A percentile compares a stretch with the other conserved stretches of the same genome.
phyloP scores from a whole-genome alignment of 108 stramenopile species.

The Pseudonitzschia delicatissima region DNA sequence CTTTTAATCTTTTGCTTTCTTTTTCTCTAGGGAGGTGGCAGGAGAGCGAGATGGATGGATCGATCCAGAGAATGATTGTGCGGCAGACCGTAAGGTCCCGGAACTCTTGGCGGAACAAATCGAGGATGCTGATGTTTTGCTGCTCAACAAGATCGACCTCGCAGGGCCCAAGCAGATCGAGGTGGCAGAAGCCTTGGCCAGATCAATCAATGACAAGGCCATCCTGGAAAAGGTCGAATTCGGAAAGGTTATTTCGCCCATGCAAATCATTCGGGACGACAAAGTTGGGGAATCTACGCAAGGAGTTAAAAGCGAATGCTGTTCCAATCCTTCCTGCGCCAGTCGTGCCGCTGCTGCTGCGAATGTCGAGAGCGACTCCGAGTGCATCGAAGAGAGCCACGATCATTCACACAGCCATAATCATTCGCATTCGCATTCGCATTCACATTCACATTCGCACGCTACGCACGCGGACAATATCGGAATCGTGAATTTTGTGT shows the following conservation, averaged over 20 bases:
- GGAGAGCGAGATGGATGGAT: slow-evolving; percentile 65
- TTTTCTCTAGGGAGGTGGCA: slow-evolving; percentile 47
- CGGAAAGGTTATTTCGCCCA: slow-evolving; percentile 67
- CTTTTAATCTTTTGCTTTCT: too few relatives aligned
- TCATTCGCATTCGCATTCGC: slow-evolving; percentile 17
- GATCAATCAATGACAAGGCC: slow-evolving; percentile 81
- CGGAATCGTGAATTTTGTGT: slow-evolving; percentile 90
- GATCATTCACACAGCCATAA: slow-evolving; percentile 18
- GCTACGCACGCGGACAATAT: slow-evolving; percentile 54
- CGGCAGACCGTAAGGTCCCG: slow-evolving; percentile 58
- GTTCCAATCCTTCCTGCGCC: background rate
- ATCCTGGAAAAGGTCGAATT: slow-evolving; percentile 40
- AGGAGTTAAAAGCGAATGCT: background rate
- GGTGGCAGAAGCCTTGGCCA: slow-evolving; percentile 61
- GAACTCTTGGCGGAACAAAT: slow-evolving; percentile 92
- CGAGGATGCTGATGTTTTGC: slow-evolving; percentile 91
- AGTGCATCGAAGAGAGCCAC: background rate
- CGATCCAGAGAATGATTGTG: slow-evolving; percentile 51
- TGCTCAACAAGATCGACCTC: slow-evolving; percentile 94
- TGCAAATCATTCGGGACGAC: slow-evolving; percentile 40
- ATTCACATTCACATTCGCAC: slow-evolving; percentile 58
- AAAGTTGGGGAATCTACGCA: slow-evolving; percentile 31
- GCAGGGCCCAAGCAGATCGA: slow-evolving; percentile 56
- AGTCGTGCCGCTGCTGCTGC: slow-evolving; percentile 20
- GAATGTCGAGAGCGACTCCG: background rate